phyloP scores from a whole-genome alignment of 23 red algal genomes.

The Gracilaria gracilis region DNA sequence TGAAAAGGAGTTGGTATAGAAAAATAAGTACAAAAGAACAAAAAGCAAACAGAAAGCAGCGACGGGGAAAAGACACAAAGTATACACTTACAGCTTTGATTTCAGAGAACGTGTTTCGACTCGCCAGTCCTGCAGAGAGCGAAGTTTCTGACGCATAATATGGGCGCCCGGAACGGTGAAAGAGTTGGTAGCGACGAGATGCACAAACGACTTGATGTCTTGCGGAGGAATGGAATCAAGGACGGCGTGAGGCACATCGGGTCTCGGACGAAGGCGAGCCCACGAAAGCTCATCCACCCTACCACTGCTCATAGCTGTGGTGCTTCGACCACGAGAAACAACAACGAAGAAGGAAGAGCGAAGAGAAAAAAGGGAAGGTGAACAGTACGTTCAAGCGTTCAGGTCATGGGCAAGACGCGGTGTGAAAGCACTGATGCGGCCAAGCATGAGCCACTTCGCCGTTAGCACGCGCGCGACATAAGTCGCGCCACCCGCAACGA shows the following conservation, averaged over 20 bases:
- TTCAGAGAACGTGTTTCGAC: constrained; percentile 25
- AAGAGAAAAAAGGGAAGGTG: background rate
- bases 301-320: constrained; percentile 30
- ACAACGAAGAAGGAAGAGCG: background rate
- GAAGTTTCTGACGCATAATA: constrained; percentile 39
- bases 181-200: constrained; percentile 51
- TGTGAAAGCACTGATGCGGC: too few species aligned
- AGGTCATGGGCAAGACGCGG: background rate
- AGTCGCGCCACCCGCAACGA: too few species aligned
- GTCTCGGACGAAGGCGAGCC: constrained; percentile 40
- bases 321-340: background rate
- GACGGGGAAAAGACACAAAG: background rate
- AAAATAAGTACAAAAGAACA: background rate
- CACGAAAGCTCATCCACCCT: constrained; percentile 60
- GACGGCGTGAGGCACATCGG: constrained; percentile 23
- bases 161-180: constrained; percentile 16
- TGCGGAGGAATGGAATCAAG: constrained; percentile 64
- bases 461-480: background rate
- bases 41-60: too few species aligned
- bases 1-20: background rate
- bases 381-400: background rate
- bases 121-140: constrained; percentile 25
- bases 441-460: too few species aligned
- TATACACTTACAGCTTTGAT: constrained; percentile 3
- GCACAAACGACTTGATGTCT: constrained; percentile 61